Percentiles rank a stretch among this genome's conserved stretches.
Conservation (phyloP, 768 basidiomycete genomes). For the Pleurotus ostreatus region DNA sequence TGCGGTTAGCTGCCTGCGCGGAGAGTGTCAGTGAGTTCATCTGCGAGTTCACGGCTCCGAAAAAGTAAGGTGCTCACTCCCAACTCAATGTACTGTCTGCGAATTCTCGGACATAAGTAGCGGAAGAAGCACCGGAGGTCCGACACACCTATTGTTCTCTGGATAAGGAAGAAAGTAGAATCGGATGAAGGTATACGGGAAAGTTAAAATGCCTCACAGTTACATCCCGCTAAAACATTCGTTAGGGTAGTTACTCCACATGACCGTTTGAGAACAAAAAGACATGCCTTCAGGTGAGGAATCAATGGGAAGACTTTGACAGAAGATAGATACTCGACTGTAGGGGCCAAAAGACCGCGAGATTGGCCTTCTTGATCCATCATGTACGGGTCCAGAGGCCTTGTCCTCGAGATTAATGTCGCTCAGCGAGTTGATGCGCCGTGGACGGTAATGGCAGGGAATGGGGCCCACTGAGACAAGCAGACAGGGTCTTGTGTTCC, state of each 20-base stretch:
- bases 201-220: constrained; percentile 41
- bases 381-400: constrained; percentile 12
- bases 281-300: constrained; percentile 47
- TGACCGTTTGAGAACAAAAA: background rate
- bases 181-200: constrained; percentile 1
- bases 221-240: constrained; percentile 42
- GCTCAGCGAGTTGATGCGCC: background rate
- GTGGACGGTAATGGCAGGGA: background rate
- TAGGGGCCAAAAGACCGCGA: constrained; percentile 45
- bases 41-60: background rate
- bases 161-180: constrained; percentile 20
- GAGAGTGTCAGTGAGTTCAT: background rate
- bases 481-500: no score
- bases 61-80: constrained; percentile 50
- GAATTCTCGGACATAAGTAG: constrained; percentile 13
- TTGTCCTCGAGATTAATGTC: constrained; percentile 1
- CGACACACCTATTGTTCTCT: constrained; percentile 42
- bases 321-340: constrained; percentile 52
- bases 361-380: constrained; percentile 44
- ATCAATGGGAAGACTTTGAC: constrained; percentile 83
- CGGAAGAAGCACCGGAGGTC: constrained; percentile 7
- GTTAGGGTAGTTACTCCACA: background rate
- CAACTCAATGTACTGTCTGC: constrained; percentile 72
- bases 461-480: background rate
- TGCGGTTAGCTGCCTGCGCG: constrained; percentile 68